Base-by-base conservation (phyloP, 2,329 filamentous ascomycete species). In the Aspergillus pseudoterreus region DNA sequence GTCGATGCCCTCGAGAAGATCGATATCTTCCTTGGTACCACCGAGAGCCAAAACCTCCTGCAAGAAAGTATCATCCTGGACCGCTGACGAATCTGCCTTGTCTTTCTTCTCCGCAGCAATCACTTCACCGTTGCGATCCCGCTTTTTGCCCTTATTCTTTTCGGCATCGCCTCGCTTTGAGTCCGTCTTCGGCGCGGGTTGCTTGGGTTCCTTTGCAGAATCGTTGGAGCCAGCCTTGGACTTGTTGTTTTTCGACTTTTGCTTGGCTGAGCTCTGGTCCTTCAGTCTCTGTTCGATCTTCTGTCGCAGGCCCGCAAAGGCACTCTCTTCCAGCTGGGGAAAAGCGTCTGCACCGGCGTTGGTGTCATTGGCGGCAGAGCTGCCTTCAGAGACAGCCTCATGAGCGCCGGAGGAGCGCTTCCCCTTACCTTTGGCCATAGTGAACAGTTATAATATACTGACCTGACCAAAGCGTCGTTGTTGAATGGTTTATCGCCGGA, bases 21-120 rank as follows among this genome's bases (percentile, higher is more conserved):
- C 71, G 50, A 76, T 63, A 56, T 79, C 75, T 47, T 78, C 77
- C 57, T 77, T 68, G n/a, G 71, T 77, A 44, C 76, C 76, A 30
- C 76, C 76, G 47, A 78, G 68, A 4, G 70, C 71, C 53, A 75
- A 53, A 54, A 78, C 73, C 54, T 77, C 75, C 52, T 71, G 65
- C 45, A 71, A 65, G 36, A 78, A 62, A 33, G 62, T 60, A 56
- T 71, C 65, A 32, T 67, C 60, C 4, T 58, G 54, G 8, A 58
- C 56, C 14, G 57, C 51, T 27, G 62, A 65, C 14, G 53, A 38
- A 39, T 63, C 63, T 42, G 47, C 57, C 22, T 45, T 21, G 35
- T 49, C 48, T 32, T 66, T 63, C 53, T 67, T 67, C 24, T 69
- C 64, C 21, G 63, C 62, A 32, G 66, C 61, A 50, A 77, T 77